Evolutionary conservation across 306 rosid genomes (phyloP).

Genomic region (Rubus parviflorus): DNA sequence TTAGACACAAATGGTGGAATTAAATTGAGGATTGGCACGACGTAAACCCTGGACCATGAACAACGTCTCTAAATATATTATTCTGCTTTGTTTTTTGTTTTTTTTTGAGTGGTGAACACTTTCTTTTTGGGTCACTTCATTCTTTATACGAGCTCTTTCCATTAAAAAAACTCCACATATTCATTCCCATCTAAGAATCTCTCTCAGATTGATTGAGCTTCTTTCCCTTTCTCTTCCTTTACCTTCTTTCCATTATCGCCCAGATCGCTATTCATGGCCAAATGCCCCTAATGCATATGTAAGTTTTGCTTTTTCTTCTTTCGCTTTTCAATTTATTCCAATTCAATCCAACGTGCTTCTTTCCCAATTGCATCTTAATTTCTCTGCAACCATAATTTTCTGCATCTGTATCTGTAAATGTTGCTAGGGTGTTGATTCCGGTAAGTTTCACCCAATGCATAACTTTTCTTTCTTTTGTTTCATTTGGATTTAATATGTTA

Average conservation of each 20-base stretch:
- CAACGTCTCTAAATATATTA: too few species aligned
- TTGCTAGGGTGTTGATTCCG: conserved; percentile 4
- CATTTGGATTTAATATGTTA: background rate
- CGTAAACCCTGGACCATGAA: too few species aligned
- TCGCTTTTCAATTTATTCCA: background rate
- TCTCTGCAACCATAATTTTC: background rate
- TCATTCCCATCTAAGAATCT: conserved; percentile 7
- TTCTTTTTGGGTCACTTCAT: background rate
- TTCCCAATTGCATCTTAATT: background rate
- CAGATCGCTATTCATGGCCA: conserved; percentile 11
- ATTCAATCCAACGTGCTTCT: background rate
- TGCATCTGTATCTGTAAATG: background rate
- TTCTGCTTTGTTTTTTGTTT: too few species aligned
- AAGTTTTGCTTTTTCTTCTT: background rate
- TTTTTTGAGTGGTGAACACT: too few species aligned
- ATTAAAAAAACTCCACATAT: background rate
- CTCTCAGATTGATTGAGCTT: background rate
- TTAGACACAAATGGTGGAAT: too few species aligned
- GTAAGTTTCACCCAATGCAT: background rate
- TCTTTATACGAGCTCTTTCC: background rate
- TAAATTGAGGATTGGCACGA: too few species aligned
- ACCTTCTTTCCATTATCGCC: background rate
- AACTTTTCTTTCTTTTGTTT: background rate
- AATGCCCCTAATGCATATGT: background rate
- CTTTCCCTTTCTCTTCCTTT: background rate